Evolutionary conservation across 192 early-diverging fungal species (phyloP).

Genomic region (Coemansia interrupta): DNA sequence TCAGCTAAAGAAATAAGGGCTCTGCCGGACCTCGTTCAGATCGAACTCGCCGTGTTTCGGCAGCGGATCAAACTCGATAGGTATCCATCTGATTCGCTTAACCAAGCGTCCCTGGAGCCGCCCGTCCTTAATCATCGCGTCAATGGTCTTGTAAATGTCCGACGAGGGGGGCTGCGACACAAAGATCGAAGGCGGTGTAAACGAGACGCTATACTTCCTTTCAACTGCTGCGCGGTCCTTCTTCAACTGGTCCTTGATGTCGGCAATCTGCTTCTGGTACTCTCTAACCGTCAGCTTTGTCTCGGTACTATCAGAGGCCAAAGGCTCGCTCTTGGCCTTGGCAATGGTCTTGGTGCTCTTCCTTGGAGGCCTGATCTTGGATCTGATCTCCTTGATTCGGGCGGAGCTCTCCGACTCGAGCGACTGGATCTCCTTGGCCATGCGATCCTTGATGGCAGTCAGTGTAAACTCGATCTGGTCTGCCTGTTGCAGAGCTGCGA

Average conservation of each 20-base stretch:
- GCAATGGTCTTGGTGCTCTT: constrained; percentile 14
- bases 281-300: background rate
- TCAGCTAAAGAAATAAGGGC: constrained; percentile 90
- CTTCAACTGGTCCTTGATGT: background rate
- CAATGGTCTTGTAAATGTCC: background rate
- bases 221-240: constrained; percentile 31
- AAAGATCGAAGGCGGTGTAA: constrained; percentile 12
- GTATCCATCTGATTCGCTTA: constrained; percentile 48
- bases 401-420: constrained; percentile 1
- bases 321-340: constrained; percentile 14
- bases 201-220: constrained; percentile 13
- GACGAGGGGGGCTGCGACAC: background rate
- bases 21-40: constrained; percentile 71
- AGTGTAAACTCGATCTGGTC: constrained; percentile 40
- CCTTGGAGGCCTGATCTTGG: background rate
- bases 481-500: constrained; percentile 30
- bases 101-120: constrained; percentile 19
- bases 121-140: constrained; percentile 14
- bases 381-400: background rate
- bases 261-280: background rate
- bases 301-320: background rate
- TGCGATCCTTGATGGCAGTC: background rate
- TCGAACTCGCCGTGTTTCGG: constrained; percentile 84
- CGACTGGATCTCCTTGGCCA: constrained; percentile 4
- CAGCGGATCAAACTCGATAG: constrained; percentile 69